Evolutionary conservation across 352 stramenopile genomes (phyloP).

Genomic region (Achlya hypogyna): DNA sequence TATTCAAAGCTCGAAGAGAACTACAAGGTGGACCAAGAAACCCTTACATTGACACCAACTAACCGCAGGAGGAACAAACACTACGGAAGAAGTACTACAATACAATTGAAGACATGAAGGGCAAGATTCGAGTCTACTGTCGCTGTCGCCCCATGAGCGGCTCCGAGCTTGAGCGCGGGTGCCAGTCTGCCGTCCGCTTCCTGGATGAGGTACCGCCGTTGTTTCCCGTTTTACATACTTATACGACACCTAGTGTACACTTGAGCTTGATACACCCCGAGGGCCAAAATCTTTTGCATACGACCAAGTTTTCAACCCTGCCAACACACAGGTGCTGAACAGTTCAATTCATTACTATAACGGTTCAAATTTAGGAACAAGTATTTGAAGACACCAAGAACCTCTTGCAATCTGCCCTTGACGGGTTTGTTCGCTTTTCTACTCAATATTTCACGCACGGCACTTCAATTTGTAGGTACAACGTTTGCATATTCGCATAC

Average conservation of each 20-base stretch:
- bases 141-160: conserved; percentile 86
- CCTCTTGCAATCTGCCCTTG: conserved; percentile 81
- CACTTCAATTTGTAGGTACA: conserved; percentile 31
- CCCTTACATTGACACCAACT: neutral
- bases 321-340: conserved; percentile 35
- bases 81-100: conserved; percentile 95
- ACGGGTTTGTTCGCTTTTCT: conserved; percentile 43
- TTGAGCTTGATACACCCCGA: conserved; percentile 71
- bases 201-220: conserved; percentile 39
- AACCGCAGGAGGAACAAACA: conserved; percentile 55
- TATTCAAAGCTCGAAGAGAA: conserved; percentile 51
- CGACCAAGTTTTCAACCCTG: conserved; percentile 82
- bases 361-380: conserved; percentile 33
- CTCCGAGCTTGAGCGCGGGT: conserved; percentile 78
- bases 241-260: conserved; percentile 35
- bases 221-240: neutral
- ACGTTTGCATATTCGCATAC: conserved; percentile 92
- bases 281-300: conserved; percentile 85
- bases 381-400: conserved; percentile 92
- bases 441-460: neutral
- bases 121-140: conserved; percentile 90
- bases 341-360: neutral
- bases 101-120: conserved; percentile 94
- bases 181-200: conserved; percentile 51
- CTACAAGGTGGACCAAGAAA: conserved; percentile 34